phyloP scores from a whole-genome alignment of 2,329 filamentous ascomycete genomes.

The Venturia effusa region DNA sequence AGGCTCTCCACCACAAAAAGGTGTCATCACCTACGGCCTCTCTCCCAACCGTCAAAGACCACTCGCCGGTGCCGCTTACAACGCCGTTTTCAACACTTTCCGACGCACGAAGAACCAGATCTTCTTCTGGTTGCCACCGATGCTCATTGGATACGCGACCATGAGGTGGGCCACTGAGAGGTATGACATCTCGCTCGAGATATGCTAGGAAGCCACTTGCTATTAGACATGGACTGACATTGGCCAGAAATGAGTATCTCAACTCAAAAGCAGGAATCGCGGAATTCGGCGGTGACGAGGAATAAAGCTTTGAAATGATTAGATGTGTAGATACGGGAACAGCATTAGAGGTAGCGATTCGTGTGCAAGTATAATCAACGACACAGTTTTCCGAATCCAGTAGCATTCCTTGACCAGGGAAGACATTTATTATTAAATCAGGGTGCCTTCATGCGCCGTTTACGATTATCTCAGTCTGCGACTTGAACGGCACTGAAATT shows the following conservation, averaged over 20 bases:
- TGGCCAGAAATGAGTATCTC: conserved; percentile 61
- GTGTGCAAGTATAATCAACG: neutral
- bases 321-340: neutral
- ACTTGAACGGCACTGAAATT: too few relatives aligned
- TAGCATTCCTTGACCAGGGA: neutral
- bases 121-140: conserved; percentile 75
- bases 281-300: conserved; percentile 27
- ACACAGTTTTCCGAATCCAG: neutral
- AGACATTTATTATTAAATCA: too few relatives aligned
- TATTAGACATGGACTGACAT: neutral
- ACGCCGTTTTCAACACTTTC: conserved; percentile 92
- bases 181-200: conserved; percentile 42
- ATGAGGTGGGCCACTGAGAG: conserved; percentile 88
- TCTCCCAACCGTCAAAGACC: conserved; percentile 83
- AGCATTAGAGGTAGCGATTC: neutral
- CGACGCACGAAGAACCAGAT: conserved; percentile 77
- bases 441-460: too few relatives aligned
- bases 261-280: conserved; percentile 67
- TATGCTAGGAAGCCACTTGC: neutral
- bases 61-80: conserved; percentile 64
- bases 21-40: conserved; percentile 60
- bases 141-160: conserved; percentile 66
- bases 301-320: neutral
- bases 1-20: conserved; percentile 37
- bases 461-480: too few relatives aligned